These are phyloP conservation scores for Xylaria telfairii DNA, from an alignment of 495 filamentous ascomycete species.

Conservation along the genomic window DNA sequence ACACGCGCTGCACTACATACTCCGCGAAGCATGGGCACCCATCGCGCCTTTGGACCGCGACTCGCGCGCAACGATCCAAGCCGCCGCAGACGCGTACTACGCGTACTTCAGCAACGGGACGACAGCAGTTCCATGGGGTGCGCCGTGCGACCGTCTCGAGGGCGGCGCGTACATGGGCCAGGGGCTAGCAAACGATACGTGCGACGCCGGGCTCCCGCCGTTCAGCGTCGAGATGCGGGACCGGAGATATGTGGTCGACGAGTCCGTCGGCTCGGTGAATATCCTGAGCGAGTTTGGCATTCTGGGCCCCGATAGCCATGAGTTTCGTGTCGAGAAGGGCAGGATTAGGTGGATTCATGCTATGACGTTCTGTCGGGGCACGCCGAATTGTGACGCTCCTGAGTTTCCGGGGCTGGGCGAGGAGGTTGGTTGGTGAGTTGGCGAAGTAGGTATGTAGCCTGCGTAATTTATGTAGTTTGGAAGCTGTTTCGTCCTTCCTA, in stretches of 20 bases:
- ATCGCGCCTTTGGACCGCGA: conserved; percentile 32
- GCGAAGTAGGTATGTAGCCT: no score
- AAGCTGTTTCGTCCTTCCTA: no score
- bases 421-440: not conserved
- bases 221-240: conserved; percentile 31
- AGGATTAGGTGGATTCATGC: conserved; percentile 31
- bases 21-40: conserved; percentile 36
- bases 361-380: conserved; percentile 37
- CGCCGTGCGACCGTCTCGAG: conserved; percentile 38
- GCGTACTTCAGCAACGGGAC: conserved; percentile 36
- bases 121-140: conserved; percentile 34
- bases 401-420: conserved; percentile 17
- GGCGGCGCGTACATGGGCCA: conserved; percentile 39
- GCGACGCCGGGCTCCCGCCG: conserved; percentile 29
- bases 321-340: conserved; percentile 30
- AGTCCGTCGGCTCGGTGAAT: conserved; percentile 27
- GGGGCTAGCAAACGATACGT: conserved; percentile 32
- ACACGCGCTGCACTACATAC: conserved; percentile 32
- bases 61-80: conserved; percentile 29
- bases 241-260: conserved; percentile 34
- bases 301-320: conserved; percentile 31
- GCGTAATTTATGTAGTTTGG: no score
- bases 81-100: conserved; percentile 39
- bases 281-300: conserved; percentile 30
- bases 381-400: conserved; percentile 30